A percentile compares a stretch with the other conserved stretches of the same genome.
These are phyloP conservation scores for Dicorynia guianensis DNA, from an alignment of 306 rosid species.

Conservation along the genomic window DNA sequence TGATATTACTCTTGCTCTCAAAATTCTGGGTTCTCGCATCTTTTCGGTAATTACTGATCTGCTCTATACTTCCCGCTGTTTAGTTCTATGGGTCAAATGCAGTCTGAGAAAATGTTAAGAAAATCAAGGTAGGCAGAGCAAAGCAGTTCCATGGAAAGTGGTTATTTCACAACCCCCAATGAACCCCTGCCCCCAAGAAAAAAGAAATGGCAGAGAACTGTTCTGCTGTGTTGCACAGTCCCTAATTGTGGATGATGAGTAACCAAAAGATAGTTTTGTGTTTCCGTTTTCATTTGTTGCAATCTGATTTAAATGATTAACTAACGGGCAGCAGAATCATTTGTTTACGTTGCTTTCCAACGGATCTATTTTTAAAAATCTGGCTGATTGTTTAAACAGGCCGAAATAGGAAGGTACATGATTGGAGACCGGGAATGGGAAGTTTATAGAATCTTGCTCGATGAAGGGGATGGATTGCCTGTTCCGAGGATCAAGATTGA, in stretches of 20 bases:
- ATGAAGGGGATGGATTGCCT: slow-evolving; percentile 71
- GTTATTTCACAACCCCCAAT: too few species aligned
- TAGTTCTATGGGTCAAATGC: not conserved
- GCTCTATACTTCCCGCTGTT: slow-evolving; percentile 31
- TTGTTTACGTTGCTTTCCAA: not conserved
- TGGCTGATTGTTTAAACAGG: slow-evolving; percentile 56
- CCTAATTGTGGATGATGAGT: not conserved
- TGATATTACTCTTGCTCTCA: slow-evolving; percentile 90
- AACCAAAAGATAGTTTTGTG: not conserved
- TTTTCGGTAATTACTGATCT: slow-evolving; percentile 72
- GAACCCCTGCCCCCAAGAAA: too few species aligned
- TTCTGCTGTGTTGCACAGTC: too few species aligned
- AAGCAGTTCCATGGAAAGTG: too few species aligned
- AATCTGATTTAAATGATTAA: not conserved
- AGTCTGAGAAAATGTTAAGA: too few species aligned
- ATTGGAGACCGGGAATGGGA: slow-evolving; percentile 90
- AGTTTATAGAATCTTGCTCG: slow-evolving; percentile 88
- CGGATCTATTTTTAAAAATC: slow-evolving; percentile 13
- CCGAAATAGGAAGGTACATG: slow-evolving; percentile 77
- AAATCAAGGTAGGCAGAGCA: too few species aligned
- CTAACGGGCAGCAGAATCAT: not conserved
- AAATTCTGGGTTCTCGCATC: slow-evolving; percentile 69
- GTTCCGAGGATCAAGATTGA: slow-evolving; percentile 70
- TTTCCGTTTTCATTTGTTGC: slow-evolving; percentile 18
- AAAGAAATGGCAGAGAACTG: too few species aligned